Conservation (phyloP, 768 basidiomycete genomes). For the Cystobasidium ongulense region DNA sequence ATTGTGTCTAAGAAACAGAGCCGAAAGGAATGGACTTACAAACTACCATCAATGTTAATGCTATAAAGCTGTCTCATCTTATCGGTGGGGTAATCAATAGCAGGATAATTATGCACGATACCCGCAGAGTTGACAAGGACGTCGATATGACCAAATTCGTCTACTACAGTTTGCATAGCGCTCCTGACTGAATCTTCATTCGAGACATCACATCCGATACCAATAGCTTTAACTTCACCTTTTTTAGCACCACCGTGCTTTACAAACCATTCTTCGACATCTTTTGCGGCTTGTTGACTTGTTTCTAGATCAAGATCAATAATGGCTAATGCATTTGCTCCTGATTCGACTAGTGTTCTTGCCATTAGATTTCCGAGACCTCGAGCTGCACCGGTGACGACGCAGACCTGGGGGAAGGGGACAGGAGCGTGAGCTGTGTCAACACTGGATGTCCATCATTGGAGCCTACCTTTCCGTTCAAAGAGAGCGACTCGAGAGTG, state of each 20-base stretch:
- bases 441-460: neutral
- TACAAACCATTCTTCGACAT: slow-evolving; percentile 55
- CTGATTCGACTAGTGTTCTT: slow-evolving; percentile 77
- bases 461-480: neutral
- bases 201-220: slow-evolving; percentile 78
- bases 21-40: neutral
- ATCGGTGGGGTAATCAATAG: slow-evolving; percentile 63
- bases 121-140: slow-evolving; percentile 79
- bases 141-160: slow-evolving; percentile 65
- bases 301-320: slow-evolving; percentile 70
- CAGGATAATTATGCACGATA: slow-evolving; percentile 44
- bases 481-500: neutral
- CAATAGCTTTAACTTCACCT: slow-evolving; percentile 60
- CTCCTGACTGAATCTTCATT: slow-evolving; percentile 68
- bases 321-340: slow-evolving; percentile 65
- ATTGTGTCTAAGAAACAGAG: neutral
- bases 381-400: slow-evolving; percentile 86
- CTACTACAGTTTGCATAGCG: slow-evolving; percentile 59
- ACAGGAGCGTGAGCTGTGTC: slow-evolving; percentile 10
- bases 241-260: slow-evolving; percentile 53
- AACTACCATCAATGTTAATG: slow-evolving; percentile 77
- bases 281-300: slow-evolving; percentile 59
- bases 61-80: slow-evolving; percentile 75
- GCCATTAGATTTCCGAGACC: slow-evolving; percentile 88
- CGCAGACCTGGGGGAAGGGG: slow-evolving; percentile 57